Evolutionary conservation across 2,329 filamentous ascomycete species (phyloP).

Genomic region (Pseudovirgaria hyperparasitica): DNA sequence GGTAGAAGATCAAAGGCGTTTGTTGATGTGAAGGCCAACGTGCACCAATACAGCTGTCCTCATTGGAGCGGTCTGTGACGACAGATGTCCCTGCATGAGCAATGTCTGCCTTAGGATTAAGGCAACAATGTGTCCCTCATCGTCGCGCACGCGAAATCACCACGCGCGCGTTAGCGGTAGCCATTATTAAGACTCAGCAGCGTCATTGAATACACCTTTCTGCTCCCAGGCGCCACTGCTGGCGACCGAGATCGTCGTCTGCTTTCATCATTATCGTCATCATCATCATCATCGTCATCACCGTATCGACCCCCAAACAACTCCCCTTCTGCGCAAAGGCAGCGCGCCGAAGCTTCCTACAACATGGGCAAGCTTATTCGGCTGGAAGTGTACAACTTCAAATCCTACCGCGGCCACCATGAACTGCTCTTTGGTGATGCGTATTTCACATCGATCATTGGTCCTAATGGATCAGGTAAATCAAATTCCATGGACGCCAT

Average conservation of each 20-base stretch:
- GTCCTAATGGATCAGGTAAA: slow-evolving; percentile 98
- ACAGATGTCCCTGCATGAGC: no score
- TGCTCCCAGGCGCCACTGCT: no score
- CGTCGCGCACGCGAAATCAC: no score
- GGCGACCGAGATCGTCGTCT: background rate
- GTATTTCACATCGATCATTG: slow-evolving; percentile 98
- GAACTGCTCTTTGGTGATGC: slow-evolving; percentile 89
- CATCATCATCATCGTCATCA: background rate
- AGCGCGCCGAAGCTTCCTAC: no score
- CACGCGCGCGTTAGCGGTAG: slow-evolving; percentile 1
- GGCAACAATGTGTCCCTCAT: no score
- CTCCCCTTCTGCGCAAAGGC: background rate
- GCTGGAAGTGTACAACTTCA: slow-evolving; percentile 95
- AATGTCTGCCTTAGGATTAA: no score
- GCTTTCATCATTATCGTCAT: background rate
- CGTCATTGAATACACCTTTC: background rate
- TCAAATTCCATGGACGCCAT: slow-evolving; percentile 99
- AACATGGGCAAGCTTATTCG: slow-evolving; percentile 90
- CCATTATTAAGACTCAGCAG: background rate
- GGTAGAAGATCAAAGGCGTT: no score
- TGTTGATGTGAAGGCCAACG: no score
- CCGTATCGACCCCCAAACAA: background rate
- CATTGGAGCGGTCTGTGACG: no score
- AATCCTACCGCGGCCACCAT: slow-evolving; percentile 97
- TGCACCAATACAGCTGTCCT: no score